These are phyloP conservation scores for Otatea glauca DNA, from an alignment of 176 grass and related monocot genomes.

Conservation along the genomic window DNA sequence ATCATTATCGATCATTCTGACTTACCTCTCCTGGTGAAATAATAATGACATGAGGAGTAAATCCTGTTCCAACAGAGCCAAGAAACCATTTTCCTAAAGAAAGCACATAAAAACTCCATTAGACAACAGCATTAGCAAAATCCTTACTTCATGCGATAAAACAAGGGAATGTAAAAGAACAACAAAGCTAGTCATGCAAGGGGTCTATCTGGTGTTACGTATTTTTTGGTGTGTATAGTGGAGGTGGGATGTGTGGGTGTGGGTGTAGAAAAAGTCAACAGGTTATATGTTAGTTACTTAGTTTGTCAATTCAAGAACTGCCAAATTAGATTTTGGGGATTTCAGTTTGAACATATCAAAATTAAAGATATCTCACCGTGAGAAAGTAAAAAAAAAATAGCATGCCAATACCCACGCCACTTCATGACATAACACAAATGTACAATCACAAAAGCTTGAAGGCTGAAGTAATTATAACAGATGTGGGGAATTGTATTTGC, in stretches of 20 bases:
- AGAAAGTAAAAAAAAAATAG: not conserved
- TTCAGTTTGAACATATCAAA: slow-evolving; percentile 11
- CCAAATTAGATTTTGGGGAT: not conserved
- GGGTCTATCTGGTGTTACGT: not conserved
- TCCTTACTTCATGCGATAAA: not conserved
- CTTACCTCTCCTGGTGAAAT: slow-evolving; percentile 84
- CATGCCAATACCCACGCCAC: not conserved
- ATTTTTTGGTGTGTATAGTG: not conserved
- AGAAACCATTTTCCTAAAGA: slow-evolving; percentile 92
- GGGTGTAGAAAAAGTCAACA: not conserved
- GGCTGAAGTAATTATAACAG: not conserved
- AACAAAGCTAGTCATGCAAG: not conserved
- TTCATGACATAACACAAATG: not conserved
- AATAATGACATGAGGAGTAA: slow-evolving; percentile 94
- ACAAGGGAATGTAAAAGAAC: not conserved
- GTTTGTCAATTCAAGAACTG: slow-evolving; percentile 6
- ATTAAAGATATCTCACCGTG: not conserved
- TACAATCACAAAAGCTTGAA: not conserved
- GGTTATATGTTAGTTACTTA: not conserved
- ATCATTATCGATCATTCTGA: not conserved
- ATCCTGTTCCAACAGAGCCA: slow-evolving; percentile 92
- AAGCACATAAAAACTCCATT: not conserved
- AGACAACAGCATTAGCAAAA: slow-evolving; percentile 17
- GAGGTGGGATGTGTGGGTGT: not conserved
- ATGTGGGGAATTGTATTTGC: not conserved